These are phyloP conservation scores for Thuja plicata DNA, from an alignment of 83 land plant genomes.

Conservation along the genomic window DNA sequence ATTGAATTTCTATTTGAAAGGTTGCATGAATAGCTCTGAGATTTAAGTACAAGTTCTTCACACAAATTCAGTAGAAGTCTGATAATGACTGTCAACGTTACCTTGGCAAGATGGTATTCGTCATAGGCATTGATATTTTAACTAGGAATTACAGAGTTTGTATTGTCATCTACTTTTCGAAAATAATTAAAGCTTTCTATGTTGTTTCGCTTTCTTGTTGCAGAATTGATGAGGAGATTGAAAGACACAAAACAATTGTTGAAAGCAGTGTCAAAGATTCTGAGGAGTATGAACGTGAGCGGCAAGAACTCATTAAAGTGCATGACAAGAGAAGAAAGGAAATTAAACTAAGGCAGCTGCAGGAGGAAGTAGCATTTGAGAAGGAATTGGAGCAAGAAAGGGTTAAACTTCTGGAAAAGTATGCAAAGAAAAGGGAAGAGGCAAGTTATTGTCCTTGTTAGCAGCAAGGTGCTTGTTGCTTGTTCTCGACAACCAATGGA, in stretches of 20 bases:
- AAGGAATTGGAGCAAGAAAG: constrained; percentile 37
- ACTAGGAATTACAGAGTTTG: not conserved
- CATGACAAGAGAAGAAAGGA: constrained; percentile 45
- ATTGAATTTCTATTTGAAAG: not conserved
- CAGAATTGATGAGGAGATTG: constrained; percentile 44
- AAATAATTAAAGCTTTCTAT: not conserved
- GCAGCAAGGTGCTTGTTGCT: not conserved
- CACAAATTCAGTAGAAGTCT: not conserved
- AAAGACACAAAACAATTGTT: constrained; percentile 20
- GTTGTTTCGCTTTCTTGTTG: not conserved
- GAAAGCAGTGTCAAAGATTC: constrained; percentile 41
- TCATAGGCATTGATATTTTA: not conserved
- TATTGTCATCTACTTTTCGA: not conserved
- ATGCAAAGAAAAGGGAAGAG: not conserved
- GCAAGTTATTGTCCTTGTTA: not conserved
- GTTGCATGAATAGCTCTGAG: not conserved
- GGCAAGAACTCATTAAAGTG: constrained; percentile 31
- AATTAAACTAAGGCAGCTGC: constrained; percentile 41
- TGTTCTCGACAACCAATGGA: not conserved
- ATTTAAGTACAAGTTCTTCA: not conserved
- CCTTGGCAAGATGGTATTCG: not conserved
- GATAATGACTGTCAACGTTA: not conserved
- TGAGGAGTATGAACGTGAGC: constrained; percentile 42
- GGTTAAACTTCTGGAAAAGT: constrained; percentile 45
- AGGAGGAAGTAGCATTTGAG: constrained; percentile 41